phyloP scores from a whole-genome alignment of 768 basidiomycete species.

The Pholiota microspora region DNA sequence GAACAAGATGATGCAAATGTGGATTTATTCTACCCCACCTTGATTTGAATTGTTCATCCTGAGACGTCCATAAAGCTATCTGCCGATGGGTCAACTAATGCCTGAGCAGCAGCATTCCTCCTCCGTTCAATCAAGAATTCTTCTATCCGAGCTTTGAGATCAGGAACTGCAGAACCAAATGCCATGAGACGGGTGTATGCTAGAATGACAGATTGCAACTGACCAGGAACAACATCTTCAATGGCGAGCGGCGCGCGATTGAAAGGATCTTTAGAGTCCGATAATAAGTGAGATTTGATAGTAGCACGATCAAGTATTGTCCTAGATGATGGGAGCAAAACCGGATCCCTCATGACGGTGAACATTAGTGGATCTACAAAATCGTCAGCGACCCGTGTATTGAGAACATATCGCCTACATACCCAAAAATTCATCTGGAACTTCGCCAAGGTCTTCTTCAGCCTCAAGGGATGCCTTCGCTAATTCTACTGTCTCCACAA shows the following conservation, averaged over 20 bases:
- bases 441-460: constrained; percentile 88
- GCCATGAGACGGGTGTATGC: neutral
- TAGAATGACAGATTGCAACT: constrained; percentile 22
- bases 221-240: constrained; percentile 78
- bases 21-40: neutral
- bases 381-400: constrained; percentile 9
- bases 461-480: constrained; percentile 77
- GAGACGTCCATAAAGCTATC: constrained; percentile 1
- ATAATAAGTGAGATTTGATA: constrained; percentile 92
- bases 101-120: constrained; percentile 23
- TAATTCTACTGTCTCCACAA: constrained; percentile 83
- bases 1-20: neutral
- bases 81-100: constrained; percentile 11
- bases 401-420: constrained; percentile 20
- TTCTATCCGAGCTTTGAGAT: constrained; percentile 74
- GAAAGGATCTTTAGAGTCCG: constrained; percentile 93
- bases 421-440: constrained; percentile 97
- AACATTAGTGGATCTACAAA: constrained; percentile 81
- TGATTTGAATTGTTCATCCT: neutral
- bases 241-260: constrained; percentile 82
- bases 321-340: constrained; percentile 81
- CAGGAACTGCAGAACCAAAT: constrained; percentile 44
- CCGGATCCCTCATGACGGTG: constrained; percentile 94
- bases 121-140: constrained; percentile 63
- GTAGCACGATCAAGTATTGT: constrained; percentile 83